A percentile compares a stretch with the other conserved stretches of the same genome.
Evolutionary conservation across 2,329 filamentous ascomycete genomes (phyloP).

Genomic region (Magnaporthiopsis incrustans): DNA sequence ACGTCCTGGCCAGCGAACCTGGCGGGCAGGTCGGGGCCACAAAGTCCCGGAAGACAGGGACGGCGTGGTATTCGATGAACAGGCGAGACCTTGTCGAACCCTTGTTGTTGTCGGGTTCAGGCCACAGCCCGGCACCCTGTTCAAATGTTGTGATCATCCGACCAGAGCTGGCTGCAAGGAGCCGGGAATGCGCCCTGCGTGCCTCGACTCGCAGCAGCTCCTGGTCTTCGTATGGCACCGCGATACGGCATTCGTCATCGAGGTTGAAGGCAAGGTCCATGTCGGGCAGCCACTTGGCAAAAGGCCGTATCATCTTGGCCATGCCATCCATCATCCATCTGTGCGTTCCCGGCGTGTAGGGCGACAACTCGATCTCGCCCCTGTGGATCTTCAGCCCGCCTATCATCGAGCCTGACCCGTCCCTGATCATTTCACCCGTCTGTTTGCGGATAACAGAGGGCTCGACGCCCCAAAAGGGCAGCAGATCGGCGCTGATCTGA

Average conservation of each 20-base stretch:
- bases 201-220: constrained; percentile 24
- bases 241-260: constrained; percentile 40
- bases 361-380: constrained; percentile 21
- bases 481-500: constrained; percentile 55
- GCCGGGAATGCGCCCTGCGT: constrained; percentile 12
- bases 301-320: constrained; percentile 29
- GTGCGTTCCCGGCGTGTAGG: constrained; percentile 24
- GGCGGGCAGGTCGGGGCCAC: constrained; percentile 35
- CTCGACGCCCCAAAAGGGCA: constrained; percentile 61
- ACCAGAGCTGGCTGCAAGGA: constrained; percentile 13
- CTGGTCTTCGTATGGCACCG: constrained; percentile 34
- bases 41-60: constrained; percentile 26
- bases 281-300: constrained; percentile 37
- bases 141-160: constrained; percentile 8
- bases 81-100: constrained; percentile 6
- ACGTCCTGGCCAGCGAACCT: constrained; percentile 32
- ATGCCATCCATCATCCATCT: constrained; percentile 30
- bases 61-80: constrained; percentile 16
- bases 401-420: constrained; percentile 19
- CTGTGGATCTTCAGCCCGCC: constrained; percentile 25
- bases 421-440: constrained; percentile 22
- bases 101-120: background rate
- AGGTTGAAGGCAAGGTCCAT: constrained; percentile 46
- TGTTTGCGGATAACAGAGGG: constrained; percentile 53
- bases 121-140: background rate